Base-by-base conservation (phyloP, 2,329 filamentous ascomycete species). In the Paradendryphiella salina region DNA sequence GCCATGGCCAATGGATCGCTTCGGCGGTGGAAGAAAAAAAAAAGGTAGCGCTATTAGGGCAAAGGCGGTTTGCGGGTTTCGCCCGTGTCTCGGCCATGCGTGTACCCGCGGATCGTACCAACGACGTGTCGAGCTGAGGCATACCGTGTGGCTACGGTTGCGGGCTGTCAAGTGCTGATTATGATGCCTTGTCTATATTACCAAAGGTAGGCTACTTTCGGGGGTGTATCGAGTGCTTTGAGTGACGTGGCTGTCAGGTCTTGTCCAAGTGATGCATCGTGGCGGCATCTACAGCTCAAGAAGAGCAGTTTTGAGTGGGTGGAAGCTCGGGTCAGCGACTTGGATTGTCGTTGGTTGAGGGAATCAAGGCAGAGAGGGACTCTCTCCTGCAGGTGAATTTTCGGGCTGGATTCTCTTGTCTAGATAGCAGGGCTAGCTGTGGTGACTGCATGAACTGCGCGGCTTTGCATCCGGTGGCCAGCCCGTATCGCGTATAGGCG, bases 1-100 rank as follows among this genome's bases (percentile, higher is more conserved):
- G 9, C 18, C 6, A 15, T 34, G 21, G 10, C 36, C 31, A 15
- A 28, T 26, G 45, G 50, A 52, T 39, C 17, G 1, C 1, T 17
- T 21, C 14, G 39, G 34, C 52, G 45, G 51, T 44, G 38, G 50
- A 49, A 9, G 38, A 52, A 49, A 9, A 17, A 8, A 35, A 18
- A 20, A 52, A 49, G 21, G 17, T 11, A 43, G 15, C 4, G 33
- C 0, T 40, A 33, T 20, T 21, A 20, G 42, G 29, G 33, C 21
- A 34, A 23, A 26, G 31, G 46, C 6, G 39, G 23, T 18, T 26
- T 45, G 46, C 38, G 29, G 42, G 15, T 17, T 38, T 26, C 15
- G 11, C 14, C 36, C 41, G 34, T 46, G 38, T 53, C 33, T 44
- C 23, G 35, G 45, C 7, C 13, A 31, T 41, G 33, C n/a, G 35